phyloP scores from a whole-genome alignment of 305 asterid species.

The Plantago rigida region DNA sequence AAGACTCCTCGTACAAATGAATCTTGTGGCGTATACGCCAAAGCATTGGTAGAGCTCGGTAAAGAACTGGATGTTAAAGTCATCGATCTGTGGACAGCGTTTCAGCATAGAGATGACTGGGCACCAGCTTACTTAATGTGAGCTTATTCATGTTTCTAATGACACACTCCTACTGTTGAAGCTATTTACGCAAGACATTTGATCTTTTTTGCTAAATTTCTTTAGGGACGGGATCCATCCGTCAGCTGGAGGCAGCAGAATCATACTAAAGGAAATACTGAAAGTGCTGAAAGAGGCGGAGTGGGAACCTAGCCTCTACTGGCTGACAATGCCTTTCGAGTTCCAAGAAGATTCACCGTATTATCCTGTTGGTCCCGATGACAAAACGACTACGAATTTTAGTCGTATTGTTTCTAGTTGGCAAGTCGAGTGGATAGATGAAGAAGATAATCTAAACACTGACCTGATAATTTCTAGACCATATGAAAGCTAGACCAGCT shows the following conservation, averaged over 20 bases:
- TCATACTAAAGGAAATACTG: constrained; percentile 58
- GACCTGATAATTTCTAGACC: too few relatives aligned
- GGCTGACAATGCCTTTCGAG: constrained; percentile 51
- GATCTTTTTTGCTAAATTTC: neutral
- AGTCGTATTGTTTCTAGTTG: constrained; percentile 23
- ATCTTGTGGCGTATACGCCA: constrained; percentile 36
- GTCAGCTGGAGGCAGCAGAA: constrained; percentile 50
- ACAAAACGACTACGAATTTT: constrained; percentile 30
- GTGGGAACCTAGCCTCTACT: constrained; percentile 72
- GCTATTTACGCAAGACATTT: neutral
- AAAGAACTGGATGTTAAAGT: constrained; percentile 33
- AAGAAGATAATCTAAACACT: constrained; percentile 11
- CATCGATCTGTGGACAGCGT: constrained; percentile 44
- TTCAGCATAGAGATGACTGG: constrained; percentile 46
- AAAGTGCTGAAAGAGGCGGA: constrained; percentile 60
- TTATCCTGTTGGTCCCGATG: constrained; percentile 39
- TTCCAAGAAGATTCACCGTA: constrained; percentile 48
- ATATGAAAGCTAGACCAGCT: too few relatives aligned
- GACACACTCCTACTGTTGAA: neutral
- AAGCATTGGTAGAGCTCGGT: constrained; percentile 41
- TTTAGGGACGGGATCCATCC: constrained; percentile 74
- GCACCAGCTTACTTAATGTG: constrained; percentile 37
- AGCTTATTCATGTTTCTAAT: neutral
- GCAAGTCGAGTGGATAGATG: constrained; percentile 35
- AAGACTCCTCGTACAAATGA: constrained; percentile 38